phyloP scores from a whole-genome alignment of 768 basidiomycete species.

The Xanthoconium stramineum region DNA sequence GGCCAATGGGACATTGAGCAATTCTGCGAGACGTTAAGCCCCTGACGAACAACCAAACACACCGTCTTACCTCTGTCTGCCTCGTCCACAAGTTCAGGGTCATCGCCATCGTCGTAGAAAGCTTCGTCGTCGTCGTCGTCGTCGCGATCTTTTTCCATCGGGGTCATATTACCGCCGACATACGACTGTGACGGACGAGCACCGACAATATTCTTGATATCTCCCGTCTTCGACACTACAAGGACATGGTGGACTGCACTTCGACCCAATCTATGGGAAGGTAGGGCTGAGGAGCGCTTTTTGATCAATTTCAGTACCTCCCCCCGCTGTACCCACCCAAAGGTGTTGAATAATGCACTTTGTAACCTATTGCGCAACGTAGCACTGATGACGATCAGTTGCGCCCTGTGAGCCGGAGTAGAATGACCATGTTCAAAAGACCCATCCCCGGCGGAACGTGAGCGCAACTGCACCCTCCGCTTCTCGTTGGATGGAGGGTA shows the following conservation, averaged over 20 bases:
- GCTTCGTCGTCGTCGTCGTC: conserved; percentile 16
- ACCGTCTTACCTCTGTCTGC: conserved; percentile 21
- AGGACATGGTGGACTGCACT: conserved; percentile 53
- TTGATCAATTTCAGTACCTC: conserved; percentile 32
- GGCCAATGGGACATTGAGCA: conserved; percentile 44
- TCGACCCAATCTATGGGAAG: conserved; percentile 26
- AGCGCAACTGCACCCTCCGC: not conserved
- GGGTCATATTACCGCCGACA: not conserved
- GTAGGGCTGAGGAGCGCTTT: conserved; percentile 24
- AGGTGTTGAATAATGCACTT: conserved; percentile 44
- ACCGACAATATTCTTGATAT: conserved; percentile 52
- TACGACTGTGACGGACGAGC: conserved; percentile 28
- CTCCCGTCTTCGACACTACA: conserved; percentile 52
- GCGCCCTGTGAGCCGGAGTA: conserved; percentile 37
- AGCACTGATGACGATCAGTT: conserved; percentile 68
- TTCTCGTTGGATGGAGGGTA: conserved; percentile 37
- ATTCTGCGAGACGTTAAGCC: conserved; percentile 36
- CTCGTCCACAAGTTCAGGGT: conserved; percentile 15
- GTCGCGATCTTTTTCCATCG: not conserved
- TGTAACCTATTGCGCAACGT: conserved; percentile 53
- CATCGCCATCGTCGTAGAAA: conserved; percentile 25
- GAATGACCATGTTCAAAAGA: conserved; percentile 7
- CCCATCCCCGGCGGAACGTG: conserved; percentile 1
- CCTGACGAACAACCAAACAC: not conserved
- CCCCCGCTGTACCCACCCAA: conserved; percentile 53